These are phyloP conservation scores for Geotrichum restrictum DNA, from an alignment of 1,139 yeast species.

Conservation along the genomic window DNA sequence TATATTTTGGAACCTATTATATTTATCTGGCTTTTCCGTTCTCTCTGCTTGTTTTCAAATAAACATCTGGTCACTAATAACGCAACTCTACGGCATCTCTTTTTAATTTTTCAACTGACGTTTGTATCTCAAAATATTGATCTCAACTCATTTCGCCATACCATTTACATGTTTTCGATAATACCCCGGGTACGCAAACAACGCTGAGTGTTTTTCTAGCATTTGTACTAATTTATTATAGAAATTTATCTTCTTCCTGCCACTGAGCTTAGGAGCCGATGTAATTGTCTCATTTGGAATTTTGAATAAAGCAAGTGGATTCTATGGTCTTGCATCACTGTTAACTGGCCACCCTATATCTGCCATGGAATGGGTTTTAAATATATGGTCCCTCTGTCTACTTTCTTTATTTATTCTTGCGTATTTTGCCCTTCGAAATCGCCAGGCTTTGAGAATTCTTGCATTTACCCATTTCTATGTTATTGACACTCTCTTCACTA, in stretches of 20 bases:
- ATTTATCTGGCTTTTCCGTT: too few species aligned
- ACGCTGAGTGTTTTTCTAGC: neutral
- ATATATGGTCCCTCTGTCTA: slow-evolving; percentile 58
- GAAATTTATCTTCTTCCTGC: slow-evolving; percentile 56
- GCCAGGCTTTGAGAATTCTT: slow-evolving; percentile 50
- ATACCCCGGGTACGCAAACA: neutral
- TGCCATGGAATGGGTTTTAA: slow-evolving; percentile 78
- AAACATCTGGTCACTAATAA: too few species aligned
- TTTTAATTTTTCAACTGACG: too few species aligned
- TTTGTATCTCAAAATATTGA: neutral
- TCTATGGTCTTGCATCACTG: slow-evolving; percentile 79
- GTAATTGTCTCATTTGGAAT: slow-evolving; percentile 72
- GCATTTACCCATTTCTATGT: slow-evolving; percentile 61
- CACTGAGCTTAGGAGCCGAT: slow-evolving; percentile 86
- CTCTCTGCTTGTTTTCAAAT: too few species aligned
- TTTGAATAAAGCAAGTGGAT: slow-evolving; percentile 84
- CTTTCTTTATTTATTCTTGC: slow-evolving; percentile 69
- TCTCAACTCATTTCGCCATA: neutral
- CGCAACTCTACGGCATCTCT: too few species aligned
- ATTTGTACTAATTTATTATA: neutral
- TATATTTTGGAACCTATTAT: too few species aligned
- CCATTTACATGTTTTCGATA: neutral
- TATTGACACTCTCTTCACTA: slow-evolving; percentile 62
- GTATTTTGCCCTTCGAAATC: slow-evolving; percentile 47
- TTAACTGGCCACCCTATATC: slow-evolving; percentile 84